Evolutionary conservation across 495 filamentous ascomycete species (phyloP).

Genomic region (Xylaria cubensis): DNA sequence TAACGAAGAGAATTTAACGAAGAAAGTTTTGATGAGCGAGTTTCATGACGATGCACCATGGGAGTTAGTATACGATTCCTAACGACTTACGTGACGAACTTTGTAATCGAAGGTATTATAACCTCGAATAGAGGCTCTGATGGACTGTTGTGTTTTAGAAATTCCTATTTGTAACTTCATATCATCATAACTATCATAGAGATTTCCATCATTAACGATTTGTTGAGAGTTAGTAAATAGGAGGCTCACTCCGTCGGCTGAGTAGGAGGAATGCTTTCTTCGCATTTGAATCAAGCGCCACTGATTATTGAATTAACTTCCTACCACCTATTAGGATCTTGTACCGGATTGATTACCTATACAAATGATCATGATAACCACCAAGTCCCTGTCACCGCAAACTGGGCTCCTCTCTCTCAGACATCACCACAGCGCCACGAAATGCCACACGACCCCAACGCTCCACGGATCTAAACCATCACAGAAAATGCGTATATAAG

Average conservation of each 20-base stretch:
- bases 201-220: background rate
- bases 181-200: background rate
- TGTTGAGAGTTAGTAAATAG: no score
- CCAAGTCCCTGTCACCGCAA: background rate
- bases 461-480: background rate
- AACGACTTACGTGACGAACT: background rate
- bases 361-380: background rate
- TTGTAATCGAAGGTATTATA: no score
- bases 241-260: background rate
- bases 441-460: background rate
- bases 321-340: background rate
- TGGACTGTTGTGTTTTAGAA: background rate
- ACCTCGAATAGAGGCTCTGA: background rate
- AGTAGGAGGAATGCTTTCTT: background rate
- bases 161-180: background rate
- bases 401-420: background rate
- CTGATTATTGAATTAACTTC: background rate
- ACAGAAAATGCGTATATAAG: background rate
- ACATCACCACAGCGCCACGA: background rate
- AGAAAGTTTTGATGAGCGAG: background rate
- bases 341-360: background rate
- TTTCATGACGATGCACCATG: background rate
- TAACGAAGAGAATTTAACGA: slow-evolving; percentile 7
- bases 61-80: background rate
- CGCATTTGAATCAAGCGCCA: background rate